Evolutionary conservation across 208 protist genomes (phyloP), one percentile per base, ranked within the genome.

Genomic region (Crithidia bombi): DNA sequence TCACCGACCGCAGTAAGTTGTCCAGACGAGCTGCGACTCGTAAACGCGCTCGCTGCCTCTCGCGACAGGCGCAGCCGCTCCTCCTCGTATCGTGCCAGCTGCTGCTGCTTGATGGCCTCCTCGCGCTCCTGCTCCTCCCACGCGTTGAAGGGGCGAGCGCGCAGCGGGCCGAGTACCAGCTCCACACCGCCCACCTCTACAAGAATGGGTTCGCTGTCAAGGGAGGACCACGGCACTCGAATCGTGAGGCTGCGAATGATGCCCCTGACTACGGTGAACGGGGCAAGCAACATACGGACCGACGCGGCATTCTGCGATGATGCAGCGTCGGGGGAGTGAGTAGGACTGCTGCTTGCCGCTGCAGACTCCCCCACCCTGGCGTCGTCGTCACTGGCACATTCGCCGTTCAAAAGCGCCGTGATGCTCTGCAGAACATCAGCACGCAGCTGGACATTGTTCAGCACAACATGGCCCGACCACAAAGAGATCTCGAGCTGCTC

Each of bases 201-300:
- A 21, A 66, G 49, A 21, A 92, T 85, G 7, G 83, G 78, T 65
- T 92, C 83, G 11, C 75, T 66, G 39, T 93, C 84, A 7, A 94
- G 63, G 10, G 87, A 79, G 1, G 88, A 58, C 91, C 91, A 96
- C 36, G 91, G 91, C n/a, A 96, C 78, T 6, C 36, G 66, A 17
- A 96, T 86, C 0, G 51, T 49, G 10, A 96, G 72, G 54, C 89
- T 65, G 3, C 57, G 66, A 59, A 93, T 85, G 5, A 89, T 59
- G n/a, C 91, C 91, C 30, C 75, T 79, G 12, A 86, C 78, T n/a
- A 94, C 81, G 0, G 81, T 92, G 23, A 96, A 91, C 0, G 91
- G 91, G 14, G 85, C 64, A 1, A 92, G 65, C 4, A 94, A 80
- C 25, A 85, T 79, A 44, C 78, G 76, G 62, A 81, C 61, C 6